A percentile compares a stretch with the other conserved stretches of the same genome.
Conservation (phyloP, 805 yeast genomes). For the Candida arabinofermentans region DNA sequence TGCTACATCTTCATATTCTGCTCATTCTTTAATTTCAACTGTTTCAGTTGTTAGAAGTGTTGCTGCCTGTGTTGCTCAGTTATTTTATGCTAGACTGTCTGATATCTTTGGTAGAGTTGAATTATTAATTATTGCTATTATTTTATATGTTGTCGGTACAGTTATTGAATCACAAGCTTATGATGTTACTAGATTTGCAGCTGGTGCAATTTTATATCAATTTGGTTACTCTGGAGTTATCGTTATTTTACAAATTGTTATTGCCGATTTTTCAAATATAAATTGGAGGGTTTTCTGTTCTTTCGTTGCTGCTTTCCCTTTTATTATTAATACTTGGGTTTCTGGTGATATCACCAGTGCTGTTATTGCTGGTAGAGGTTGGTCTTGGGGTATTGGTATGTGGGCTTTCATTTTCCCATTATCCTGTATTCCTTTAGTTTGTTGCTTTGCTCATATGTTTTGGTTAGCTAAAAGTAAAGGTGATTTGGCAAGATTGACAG, state of each 20-base stretch:
- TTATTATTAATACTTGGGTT: conserved; percentile 75
- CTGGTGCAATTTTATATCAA: conserved; percentile 55
- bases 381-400: conserved; percentile 79
- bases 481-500: conserved; percentile 42
- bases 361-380: conserved; percentile 33
- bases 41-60: conserved; percentile 56
- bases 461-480: conserved; percentile 46
- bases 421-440: conserved; percentile 54
- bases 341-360: conserved; percentile 53
- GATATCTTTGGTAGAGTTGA: conserved; percentile 66
- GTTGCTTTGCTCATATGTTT: conserved; percentile 53
- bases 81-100: conserved; percentile 58
- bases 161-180: conserved; percentile 58
- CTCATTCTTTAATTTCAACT: conserved; percentile 55
- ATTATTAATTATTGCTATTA: conserved; percentile 42
- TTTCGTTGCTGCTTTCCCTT: conserved; percentile 67
- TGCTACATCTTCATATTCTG: conserved; percentile 51
- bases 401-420: conserved; percentile 77
- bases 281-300: conserved; percentile 68
- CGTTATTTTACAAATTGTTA: conserved; percentile 50
- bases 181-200: conserved; percentile 55
- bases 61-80: conserved; percentile 64
- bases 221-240: conserved; percentile 63
- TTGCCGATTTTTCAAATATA: conserved; percentile 64
- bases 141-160: conserved; percentile 61